These are phyloP conservation scores for Ramalina intermedia DNA, from an alignment of 495 filamentous ascomycete species.

Conservation along the genomic window DNA sequence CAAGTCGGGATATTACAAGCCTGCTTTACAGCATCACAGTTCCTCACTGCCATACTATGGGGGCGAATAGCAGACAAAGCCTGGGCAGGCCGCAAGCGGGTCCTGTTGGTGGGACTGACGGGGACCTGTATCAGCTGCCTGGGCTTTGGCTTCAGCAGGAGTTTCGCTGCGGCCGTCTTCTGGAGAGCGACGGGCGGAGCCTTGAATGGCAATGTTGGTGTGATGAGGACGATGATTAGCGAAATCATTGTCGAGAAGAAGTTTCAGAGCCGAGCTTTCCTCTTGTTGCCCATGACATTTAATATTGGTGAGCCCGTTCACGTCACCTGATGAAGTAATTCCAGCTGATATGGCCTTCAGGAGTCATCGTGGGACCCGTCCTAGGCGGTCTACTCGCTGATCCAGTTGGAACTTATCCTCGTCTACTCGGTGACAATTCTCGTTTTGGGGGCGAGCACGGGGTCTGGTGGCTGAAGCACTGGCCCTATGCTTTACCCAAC, in stretches of 20 bases:
- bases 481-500: slow-evolving; percentile 51
- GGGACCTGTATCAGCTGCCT: slow-evolving; percentile 58
- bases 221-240: slow-evolving; percentile 68
- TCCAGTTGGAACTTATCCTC: slow-evolving; percentile 48
- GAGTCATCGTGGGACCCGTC: slow-evolving; percentile 51
- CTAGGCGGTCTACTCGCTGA: slow-evolving; percentile 61
- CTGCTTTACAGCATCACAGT: slow-evolving; percentile 70
- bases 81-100: slow-evolving; percentile 57
- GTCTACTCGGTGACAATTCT: slow-evolving; percentile 48
- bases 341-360: slow-evolving; percentile 19
- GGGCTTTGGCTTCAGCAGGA: slow-evolving; percentile 67
- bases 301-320: slow-evolving; percentile 29
- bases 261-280: slow-evolving; percentile 61
- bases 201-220: slow-evolving; percentile 72
- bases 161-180: slow-evolving; percentile 55
- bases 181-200: slow-evolving; percentile 63
- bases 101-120: slow-evolving; percentile 58
- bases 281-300: slow-evolving; percentile 69
- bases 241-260: slow-evolving; percentile 65
- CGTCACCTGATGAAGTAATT: no score
- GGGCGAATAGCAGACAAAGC: slow-evolving; percentile 60
- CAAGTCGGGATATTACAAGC: slow-evolving; percentile 70
- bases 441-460: slow-evolving; percentile 34
- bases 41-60: slow-evolving; percentile 76
- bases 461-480: slow-evolving; percentile 44